A percentile compares a stretch with the other conserved stretches of the same genome.
These are phyloP conservation scores for Lathyrus tuberosus DNA, from an alignment of 306 rosid species.

Conservation along the genomic window DNA sequence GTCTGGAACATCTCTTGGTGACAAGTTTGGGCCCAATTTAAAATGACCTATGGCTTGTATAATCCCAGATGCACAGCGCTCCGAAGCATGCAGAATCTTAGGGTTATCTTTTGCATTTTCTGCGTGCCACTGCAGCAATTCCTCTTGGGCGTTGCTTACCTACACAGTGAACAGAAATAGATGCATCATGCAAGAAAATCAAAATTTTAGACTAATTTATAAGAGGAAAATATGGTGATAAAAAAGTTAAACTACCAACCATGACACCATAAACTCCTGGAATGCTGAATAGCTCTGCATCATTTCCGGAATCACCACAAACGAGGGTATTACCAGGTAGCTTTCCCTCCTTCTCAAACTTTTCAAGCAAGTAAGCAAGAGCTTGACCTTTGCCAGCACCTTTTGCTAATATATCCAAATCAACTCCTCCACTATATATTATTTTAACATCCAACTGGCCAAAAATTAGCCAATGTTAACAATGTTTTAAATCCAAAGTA, in stretches of 20 bases:
- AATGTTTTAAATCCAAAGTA: conserved; percentile 13
- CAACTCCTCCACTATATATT: conserved; percentile 95
- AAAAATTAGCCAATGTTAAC: conserved; percentile 39
- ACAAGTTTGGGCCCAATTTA: conserved; percentile 63
- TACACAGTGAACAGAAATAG: conserved; percentile 44
- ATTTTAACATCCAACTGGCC: conserved; percentile 93
- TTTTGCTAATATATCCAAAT: conserved; percentile 86
- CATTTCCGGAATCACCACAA: conserved; percentile 98
- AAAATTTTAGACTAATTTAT: not conserved
- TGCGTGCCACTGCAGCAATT: conserved; percentile 88
- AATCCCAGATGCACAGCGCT: conserved; percentile 96
- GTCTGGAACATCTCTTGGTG: conserved; percentile 80
- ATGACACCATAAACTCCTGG: conserved; percentile 92
- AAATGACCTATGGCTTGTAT: conserved; percentile 93
- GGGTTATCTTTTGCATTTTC: conserved; percentile 79
- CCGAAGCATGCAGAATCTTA: conserved; percentile 85
- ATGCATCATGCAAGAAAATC: conserved; percentile 23
- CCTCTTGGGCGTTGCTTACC: conserved; percentile 99
- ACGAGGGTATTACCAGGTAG: conserved; percentile 79
- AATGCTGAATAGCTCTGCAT: conserved; percentile 93
- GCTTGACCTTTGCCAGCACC: conserved; percentile 99
- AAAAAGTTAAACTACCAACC: conserved; percentile 62
- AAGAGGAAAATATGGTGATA: conserved; percentile 20
- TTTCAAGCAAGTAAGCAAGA: conserved; percentile 87
- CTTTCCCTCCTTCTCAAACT: conserved; percentile 71